Conservation (phyloP, 2,329 filamentous ascomycete genomes). For the Colletotrichum echinochloae region DNA sequence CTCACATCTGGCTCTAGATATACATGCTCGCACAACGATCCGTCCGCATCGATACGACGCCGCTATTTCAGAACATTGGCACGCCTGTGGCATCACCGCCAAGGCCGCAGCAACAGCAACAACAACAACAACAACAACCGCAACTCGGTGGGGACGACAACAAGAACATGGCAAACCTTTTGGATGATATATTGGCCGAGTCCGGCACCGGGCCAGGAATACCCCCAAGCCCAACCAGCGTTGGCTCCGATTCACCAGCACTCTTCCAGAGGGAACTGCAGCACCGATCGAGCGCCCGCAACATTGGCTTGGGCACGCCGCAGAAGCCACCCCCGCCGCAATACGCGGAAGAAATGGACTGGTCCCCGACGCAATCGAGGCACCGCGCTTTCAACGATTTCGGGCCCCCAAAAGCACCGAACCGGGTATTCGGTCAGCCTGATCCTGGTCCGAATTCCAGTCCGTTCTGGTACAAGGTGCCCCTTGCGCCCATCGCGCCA, state of each 20-base stretch:
- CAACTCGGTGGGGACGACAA: conserved; percentile 47
- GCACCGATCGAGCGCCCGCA: conserved; percentile 35
- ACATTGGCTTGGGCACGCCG: conserved; percentile 39
- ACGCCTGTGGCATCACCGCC: conserved; percentile 44
- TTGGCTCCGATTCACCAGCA: conserved; percentile 42
- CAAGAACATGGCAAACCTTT: conserved; percentile 59
- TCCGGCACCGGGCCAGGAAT: conserved; percentile 37
- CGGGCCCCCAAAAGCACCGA: conserved; percentile 53
- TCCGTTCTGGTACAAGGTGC: conserved; percentile 78
- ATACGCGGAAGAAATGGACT: conserved; percentile 77
- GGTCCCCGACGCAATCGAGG: conserved; percentile 71
- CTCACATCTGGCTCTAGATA: conserved; percentile 54
- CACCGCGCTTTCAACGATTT: conserved; percentile 67
- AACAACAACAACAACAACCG: conserved; percentile 21
- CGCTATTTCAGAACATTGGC: conserved; percentile 58
- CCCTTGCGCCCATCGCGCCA: conserved; percentile 75
- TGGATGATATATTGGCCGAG: conserved; percentile 58
- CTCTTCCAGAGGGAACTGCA: conserved; percentile 33
- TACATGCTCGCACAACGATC: conserved; percentile 57
- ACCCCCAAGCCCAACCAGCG: conserved; percentile 27
- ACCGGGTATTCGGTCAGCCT: conserved; percentile 59
- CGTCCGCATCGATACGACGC: conserved; percentile 68
- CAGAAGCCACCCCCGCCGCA: conserved; percentile 45
- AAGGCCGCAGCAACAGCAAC: conserved; percentile 36
- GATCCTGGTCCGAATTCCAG: conserved; percentile 58